Evolutionary conservation across 495 filamentous ascomycete genomes (phyloP).

Genomic region (Aspergillus bertholletiae): DNA sequence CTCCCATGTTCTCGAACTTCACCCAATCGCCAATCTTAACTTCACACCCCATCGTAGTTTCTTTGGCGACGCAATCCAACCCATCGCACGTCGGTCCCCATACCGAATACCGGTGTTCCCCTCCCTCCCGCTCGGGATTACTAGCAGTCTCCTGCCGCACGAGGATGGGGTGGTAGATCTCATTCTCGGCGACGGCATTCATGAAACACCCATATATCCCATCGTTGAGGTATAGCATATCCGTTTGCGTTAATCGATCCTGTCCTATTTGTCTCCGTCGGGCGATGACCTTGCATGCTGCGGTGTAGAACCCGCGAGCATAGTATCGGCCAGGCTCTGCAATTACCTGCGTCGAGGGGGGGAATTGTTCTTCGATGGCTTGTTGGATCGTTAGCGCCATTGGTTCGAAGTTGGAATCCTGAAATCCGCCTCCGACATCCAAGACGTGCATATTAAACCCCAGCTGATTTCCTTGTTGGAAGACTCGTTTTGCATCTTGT

Average conservation of each 20-base stretch:
- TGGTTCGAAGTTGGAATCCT: conserved; percentile 19
- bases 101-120: conserved; percentile 18
- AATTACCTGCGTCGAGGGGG: conserved; percentile 15
- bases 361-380: conserved; percentile 12
- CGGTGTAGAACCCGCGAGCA: conserved; percentile 23
- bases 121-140: not conserved
- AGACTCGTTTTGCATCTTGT: conserved; percentile 20
- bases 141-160: not conserved
- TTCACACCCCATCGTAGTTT: conserved; percentile 13
- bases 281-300: conserved; percentile 27
- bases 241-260: conserved; percentile 5
- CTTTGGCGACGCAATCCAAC: conserved; percentile 20
- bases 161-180: not conserved
- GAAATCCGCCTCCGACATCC: conserved; percentile 33
- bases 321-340: conserved; percentile 34
- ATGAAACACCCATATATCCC: conserved; percentile 34
- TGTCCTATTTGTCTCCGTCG: conserved; percentile 19
- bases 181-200: conserved; percentile 25
- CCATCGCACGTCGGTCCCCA: conserved; percentile 38
- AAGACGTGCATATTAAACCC: conserved; percentile 18
- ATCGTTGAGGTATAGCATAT: conserved; percentile 37
- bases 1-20: conserved; percentile 29
- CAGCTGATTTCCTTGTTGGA: conserved; percentile 12
- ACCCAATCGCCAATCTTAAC: conserved; percentile 32
- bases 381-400: conserved; percentile 15